Base-by-base conservation (phyloP, 1,284 basidiomycete genomes). In the Ceratobasidium sp. region DNA sequence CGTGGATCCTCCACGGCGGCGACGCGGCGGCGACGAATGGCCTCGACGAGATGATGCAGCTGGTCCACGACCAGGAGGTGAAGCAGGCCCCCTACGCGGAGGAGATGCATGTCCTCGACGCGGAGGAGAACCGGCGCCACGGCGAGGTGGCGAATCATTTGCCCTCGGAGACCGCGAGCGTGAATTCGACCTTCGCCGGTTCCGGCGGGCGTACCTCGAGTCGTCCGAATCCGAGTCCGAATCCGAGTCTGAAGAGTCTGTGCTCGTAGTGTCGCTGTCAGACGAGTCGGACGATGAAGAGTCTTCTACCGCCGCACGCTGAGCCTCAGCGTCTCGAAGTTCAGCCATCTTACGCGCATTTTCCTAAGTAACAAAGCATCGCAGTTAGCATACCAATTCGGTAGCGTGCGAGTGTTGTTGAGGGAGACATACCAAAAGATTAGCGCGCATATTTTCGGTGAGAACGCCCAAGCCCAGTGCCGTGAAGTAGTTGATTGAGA, bases 401-500 rank as follows among this genome's bases (percentile, higher is more conserved):
- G 4, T 5, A 11, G 36, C 11, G 11, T 41, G 36, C 51, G 71
- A 67, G 36, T 31, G n/a, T n/a, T 31, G 14, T 77, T 51, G 75
- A 54, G 29, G 22, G 15, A 14, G 24, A 85, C 88, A 75, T 79
- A 93, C 93, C 87, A 96, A 96, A 75, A 99, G 86, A 81, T 96
- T 96, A 81, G 97, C 95, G 81, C 97, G 88, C 97, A 99, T 99
- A 41, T 93, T 93, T 82, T 99, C 97, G 0, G 97, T 99, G 75
- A 98, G 83, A 9, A 89, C 87, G 75, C 98, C 98, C 75, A 99
- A 81, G 0, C 95, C 96, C 78, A 99, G 93, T 81, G 93, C 95
- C 1, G 97, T 99, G 80, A 96, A 96, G 85, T 97, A 98, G 82
- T 99, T 99, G 90, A 99, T 98, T 5, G 96, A 90, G 85, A 99